Evolutionary conservation across 1,139 yeast genomes (phyloP).

Genomic region (Kluyveromyces sp.): DNA sequence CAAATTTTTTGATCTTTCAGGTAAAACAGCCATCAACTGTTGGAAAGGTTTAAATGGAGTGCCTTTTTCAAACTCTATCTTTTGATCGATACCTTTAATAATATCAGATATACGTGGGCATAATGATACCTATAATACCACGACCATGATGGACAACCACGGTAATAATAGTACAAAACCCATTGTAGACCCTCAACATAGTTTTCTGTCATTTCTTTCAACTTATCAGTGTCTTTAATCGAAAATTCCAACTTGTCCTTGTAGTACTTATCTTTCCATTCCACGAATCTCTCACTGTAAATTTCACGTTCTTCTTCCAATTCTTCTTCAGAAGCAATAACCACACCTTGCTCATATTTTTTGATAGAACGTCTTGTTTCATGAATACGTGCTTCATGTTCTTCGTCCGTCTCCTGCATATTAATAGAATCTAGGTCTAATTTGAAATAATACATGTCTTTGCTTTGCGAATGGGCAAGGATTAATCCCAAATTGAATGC

Average conservation of each 20-base stretch:
- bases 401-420: conserved; percentile 56
- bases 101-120: conserved; percentile 86
- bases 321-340: conserved; percentile 54
- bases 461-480: conserved; percentile 51
- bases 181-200: conserved; percentile 92
- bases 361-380: conserved; percentile 40
- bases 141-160: conserved; percentile 90
- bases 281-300: conserved; percentile 63
- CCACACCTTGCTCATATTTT: conserved; percentile 64
- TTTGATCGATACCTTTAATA: conserved; percentile 54
- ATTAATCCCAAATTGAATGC: conserved; percentile 62
- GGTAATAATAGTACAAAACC: conserved; percentile 85
- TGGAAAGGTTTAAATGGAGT: conserved; percentile 87
- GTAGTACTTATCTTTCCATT: conserved; percentile 82
- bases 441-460: conserved; percentile 46
- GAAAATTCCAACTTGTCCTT: conserved; percentile 61
- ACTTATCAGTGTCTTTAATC: conserved; percentile 45
- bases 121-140: conserved; percentile 89
- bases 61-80: conserved; percentile 59
- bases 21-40: conserved; percentile 96
- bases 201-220: conserved; percentile 63
- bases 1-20: conserved; percentile 78
- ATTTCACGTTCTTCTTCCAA: conserved; percentile 55
- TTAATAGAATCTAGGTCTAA: conserved; percentile 71
- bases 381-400: conserved; percentile 42